Evolutionary conservation across 2,329 filamentous ascomycete genomes (phyloP).

Genomic region (Magnaporthiopsis rhizophila): DNA sequence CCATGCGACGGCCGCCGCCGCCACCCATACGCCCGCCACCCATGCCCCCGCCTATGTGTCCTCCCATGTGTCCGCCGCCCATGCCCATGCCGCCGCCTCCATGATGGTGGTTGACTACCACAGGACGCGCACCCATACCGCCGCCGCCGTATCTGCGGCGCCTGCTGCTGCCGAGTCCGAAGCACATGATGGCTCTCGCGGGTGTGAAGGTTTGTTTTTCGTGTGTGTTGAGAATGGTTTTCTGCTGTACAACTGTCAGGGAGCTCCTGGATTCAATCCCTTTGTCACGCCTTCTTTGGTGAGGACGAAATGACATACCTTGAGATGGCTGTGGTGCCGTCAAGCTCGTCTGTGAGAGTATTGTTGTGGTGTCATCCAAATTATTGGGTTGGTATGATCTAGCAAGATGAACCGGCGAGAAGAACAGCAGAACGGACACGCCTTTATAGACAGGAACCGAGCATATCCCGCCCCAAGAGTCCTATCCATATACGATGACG

Average conservation of each 20-base stretch:
- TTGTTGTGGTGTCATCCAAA: too few species aligned
- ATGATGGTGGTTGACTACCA: slow-evolving; percentile 28
- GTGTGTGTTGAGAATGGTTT: background rate
- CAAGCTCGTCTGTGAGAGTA: too few species aligned
- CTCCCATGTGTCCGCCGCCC: slow-evolving; percentile 1
- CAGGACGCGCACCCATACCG: slow-evolving; percentile 45
- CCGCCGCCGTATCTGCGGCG: slow-evolving; percentile 26
- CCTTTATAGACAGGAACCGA: too few species aligned
- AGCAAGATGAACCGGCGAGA: too few species aligned
- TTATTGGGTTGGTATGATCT: too few species aligned
- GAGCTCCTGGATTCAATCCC: background rate
- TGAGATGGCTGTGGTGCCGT: too few species aligned
- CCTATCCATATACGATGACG: too few species aligned
- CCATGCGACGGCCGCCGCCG: background rate
- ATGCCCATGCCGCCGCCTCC: slow-evolving; percentile 4
- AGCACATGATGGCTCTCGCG: slow-evolving; percentile 3
- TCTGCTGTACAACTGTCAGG: background rate
- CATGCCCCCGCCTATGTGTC: background rate
- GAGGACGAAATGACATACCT: background rate
- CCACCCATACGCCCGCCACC: background rate
- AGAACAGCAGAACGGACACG: too few species aligned
- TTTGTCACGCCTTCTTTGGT: background rate
- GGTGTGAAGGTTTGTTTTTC: background rate
- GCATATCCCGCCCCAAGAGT: too few species aligned
- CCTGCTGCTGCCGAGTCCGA: slow-evolving; percentile 5